A percentile compares a stretch with the other conserved stretches of the same genome.
Conservation (phyloP, 2,329 filamentous ascomycete genomes). For the Didymellaceae sp. region DNA sequence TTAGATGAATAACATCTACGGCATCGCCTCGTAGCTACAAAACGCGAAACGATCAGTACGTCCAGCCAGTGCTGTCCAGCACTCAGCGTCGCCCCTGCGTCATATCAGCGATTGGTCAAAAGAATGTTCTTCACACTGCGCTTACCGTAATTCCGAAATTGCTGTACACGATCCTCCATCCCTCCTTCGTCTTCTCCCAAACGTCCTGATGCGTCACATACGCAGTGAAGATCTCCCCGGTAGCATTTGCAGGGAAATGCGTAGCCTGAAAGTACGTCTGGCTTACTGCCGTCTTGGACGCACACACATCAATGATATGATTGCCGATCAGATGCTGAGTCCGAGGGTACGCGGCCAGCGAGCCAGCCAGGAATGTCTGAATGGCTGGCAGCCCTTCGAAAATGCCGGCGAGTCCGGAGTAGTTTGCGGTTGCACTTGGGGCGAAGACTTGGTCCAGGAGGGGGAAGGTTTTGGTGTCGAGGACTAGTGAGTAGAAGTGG, state of each 20-base stretch:
- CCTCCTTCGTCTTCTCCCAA: slow-evolving; percentile 10
- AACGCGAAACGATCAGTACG: background rate
- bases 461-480: slow-evolving; percentile 10
- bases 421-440: slow-evolving; percentile 8
- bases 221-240: slow-evolving; percentile 5
- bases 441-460: slow-evolving; percentile 11
- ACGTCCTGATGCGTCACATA: slow-evolving; percentile 15
- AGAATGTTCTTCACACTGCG: too few species aligned
- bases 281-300: slow-evolving; percentile 7
- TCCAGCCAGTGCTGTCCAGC: too few species aligned
- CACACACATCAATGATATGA: slow-evolving; percentile 16
- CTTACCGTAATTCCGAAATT: slow-evolving; percentile 14
- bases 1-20: too few species aligned
- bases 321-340: slow-evolving; percentile 13
- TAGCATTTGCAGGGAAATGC: slow-evolving; percentile 13
- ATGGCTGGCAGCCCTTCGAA: slow-evolving; percentile 10
- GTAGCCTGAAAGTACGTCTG: slow-evolving; percentile 15
- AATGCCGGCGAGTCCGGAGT: slow-evolving; percentile 11
- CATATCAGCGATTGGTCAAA: background rate
- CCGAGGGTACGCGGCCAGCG: slow-evolving; percentile 5
- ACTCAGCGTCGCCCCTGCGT: slow-evolving; percentile 4
- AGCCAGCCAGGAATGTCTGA: slow-evolving; percentile 4
- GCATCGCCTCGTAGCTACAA: too few species aligned
- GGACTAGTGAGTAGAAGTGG: slow-evolving; percentile 11
- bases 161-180: slow-evolving; percentile 15